phyloP scores from a whole-genome alignment of 2,329 filamentous ascomycete genomes.

The Aspergillus glaucus region DNA sequence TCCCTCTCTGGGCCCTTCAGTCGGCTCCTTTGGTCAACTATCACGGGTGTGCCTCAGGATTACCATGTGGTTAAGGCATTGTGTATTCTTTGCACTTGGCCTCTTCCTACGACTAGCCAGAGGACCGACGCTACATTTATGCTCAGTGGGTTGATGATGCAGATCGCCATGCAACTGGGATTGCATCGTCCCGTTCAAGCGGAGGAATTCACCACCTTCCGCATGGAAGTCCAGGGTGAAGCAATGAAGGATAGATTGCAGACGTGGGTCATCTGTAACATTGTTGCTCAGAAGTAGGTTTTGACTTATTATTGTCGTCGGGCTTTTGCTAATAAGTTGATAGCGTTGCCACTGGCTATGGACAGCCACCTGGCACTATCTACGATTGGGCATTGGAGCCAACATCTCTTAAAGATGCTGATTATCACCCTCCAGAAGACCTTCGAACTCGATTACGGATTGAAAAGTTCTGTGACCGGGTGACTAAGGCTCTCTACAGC shows the following conservation, averaged over 20 bases:
- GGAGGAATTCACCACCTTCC: constrained; percentile 47
- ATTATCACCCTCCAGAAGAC: constrained; percentile 44
- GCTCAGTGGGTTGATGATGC: constrained; percentile 59
- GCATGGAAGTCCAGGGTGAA: constrained; percentile 50
- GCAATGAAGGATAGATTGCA: constrained; percentile 57
- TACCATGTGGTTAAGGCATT: constrained; percentile 59
- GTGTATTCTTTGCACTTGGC: constrained; percentile 59
- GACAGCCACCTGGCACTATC: constrained; percentile 56
- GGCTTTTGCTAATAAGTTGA: constrained; percentile 9
- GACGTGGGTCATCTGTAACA: constrained; percentile 62
- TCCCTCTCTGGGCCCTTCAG: constrained; percentile 47
- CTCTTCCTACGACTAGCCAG: constrained; percentile 55
- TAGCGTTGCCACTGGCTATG: constrained; percentile 58
- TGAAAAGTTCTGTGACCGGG: constrained; percentile 53
- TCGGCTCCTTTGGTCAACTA: constrained; percentile 54
- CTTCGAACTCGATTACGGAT: constrained; percentile 48
- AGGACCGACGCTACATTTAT: constrained; percentile 59
- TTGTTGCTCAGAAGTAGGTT: constrained; percentile 58
- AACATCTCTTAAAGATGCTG: constrained; percentile 38
- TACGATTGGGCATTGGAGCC: constrained; percentile 52
- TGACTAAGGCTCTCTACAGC: constrained; percentile 52
- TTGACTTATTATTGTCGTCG: neutral
- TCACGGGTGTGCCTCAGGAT: constrained; percentile 53
- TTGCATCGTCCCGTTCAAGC: constrained; percentile 57
- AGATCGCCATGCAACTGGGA: constrained; percentile 59